Evolutionary conservation across 176 grass and related monocot genomes (phyloP), one percentile per base, ranked within the genome.

Genomic region (Aegilops longissima): DNA sequence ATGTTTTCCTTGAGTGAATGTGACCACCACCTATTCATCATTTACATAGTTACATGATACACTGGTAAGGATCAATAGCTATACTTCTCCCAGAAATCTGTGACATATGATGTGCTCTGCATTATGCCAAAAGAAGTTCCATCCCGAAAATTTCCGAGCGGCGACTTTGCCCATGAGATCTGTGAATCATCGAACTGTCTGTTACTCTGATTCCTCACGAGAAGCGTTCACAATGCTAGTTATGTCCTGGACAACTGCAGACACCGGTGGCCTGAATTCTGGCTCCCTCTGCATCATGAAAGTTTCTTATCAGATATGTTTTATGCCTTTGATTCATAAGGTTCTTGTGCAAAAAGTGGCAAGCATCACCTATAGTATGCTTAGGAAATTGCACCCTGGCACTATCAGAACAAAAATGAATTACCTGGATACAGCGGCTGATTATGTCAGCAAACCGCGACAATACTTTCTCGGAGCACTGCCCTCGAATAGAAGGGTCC

Each of bases 381-480:
- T 33, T 79, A 47, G 16, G 47, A 70, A 80, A 69, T 3, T 80
- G 54, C 16, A 76, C 18, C 24, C 61, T 61, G 49, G 3, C 23
- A 76, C 9, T 16, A 83, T 30, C 6, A 77, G 13, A 70, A 12
- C 4, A 72, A 73, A 79, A 36, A 29, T 25, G 2, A 65, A 12
- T 84, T 84, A 99, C 97, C 97, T 92, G 97, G 82, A 99, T 94
- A 84, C 97, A 99, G 6, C 94, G 87, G 54, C 86, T 99, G 70
- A 99, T 97, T 84, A 99, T 94, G 85, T 99, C 97, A 86, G 92
- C 97, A 85, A 99, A 99, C 36, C 85, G 89, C 13, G 97, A 99
- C 68, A 99, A 85, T 18, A 83, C 93, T 85, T 99, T 99, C 54
- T 97, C 97, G 73, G 87, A 85, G 82, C 89, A 99, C 52, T 92